These are phyloP conservation scores for Colletotrichum somersetense DNA, from an alignment of 2,329 filamentous ascomycete genomes.

Conservation along the genomic window DNA sequence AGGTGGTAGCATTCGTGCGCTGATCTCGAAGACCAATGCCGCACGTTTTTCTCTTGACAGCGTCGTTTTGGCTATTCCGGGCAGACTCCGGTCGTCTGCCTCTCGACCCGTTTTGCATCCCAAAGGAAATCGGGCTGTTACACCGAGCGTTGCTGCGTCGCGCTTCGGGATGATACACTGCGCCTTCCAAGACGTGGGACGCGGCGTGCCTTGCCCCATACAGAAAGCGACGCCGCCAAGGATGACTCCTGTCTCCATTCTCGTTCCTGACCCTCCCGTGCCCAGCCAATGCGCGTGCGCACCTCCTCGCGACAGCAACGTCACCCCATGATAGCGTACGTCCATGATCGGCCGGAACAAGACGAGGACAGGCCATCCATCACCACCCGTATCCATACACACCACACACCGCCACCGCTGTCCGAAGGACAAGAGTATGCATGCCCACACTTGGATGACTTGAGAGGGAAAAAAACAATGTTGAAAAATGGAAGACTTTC, in stretches of 20 bases:
- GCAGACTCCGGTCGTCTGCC: slow-evolving; percentile 8
- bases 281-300: background rate
- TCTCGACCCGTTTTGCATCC: slow-evolving; percentile 3
- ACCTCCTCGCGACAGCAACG: background rate
- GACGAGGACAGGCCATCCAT: slow-evolving; percentile 26
- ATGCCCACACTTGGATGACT: slow-evolving; percentile 22
- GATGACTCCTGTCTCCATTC: slow-evolving; percentile 24
- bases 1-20: slow-evolving; percentile 36
- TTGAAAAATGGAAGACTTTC: background rate
- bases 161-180: slow-evolving; percentile 38
- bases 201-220: background rate
- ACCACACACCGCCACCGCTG: slow-evolving; percentile 4
- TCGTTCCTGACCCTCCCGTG: slow-evolving; percentile 1
- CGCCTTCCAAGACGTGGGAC: slow-evolving; percentile 2
- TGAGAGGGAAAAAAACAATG: slow-evolving; percentile 12
- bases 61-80: slow-evolving; percentile 15
- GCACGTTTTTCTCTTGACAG: slow-evolving; percentile 27
- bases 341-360: slow-evolving; percentile 18
- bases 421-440: slow-evolving; percentile 13
- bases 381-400: background rate
- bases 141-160: slow-evolving; percentile 25
- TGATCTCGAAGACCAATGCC: slow-evolving; percentile 19
- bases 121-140: slow-evolving; percentile 1
- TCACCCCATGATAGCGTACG: slow-evolving; percentile 10
- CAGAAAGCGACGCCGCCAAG: slow-evolving; percentile 20